These are phyloP conservation scores for Pseudogymnoascus sp. DNA, from an alignment of 2,329 filamentous ascomycete species.

Conservation along the genomic window DNA sequence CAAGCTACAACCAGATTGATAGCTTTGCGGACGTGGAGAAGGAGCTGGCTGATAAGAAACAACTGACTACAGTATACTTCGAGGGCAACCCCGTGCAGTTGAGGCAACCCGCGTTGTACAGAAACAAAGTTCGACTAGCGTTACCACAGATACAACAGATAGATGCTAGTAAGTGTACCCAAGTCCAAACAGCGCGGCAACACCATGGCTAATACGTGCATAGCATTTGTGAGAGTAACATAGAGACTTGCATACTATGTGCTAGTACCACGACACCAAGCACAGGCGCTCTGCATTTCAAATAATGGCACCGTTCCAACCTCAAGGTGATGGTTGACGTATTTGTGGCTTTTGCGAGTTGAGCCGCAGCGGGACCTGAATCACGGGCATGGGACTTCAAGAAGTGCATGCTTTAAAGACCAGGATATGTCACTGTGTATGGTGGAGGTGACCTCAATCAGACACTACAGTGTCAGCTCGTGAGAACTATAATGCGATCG, in stretches of 20 bases:
- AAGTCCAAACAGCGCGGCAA: not conserved
- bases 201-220: not conserved
- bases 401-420: not conserved
- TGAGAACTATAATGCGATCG: not conserved
- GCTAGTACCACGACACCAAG: not conserved
- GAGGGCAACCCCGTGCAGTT: constrained; percentile 89
- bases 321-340: not conserved
- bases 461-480: not conserved
- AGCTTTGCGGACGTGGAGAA: constrained; percentile 79
- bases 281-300: not conserved
- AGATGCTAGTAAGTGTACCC: constrained; percentile 76
- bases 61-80: constrained; percentile 86
- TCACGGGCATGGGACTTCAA: not conserved
- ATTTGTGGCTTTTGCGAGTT: not conserved
- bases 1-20: constrained; percentile 74
- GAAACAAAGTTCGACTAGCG: constrained; percentile 86
- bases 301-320: not conserved
- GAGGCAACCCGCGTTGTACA: constrained; percentile 71
- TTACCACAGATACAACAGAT: constrained; percentile 87
- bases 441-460: not conserved
- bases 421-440: not conserved
- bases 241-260: constrained; percentile 12
- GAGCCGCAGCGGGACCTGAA: not conserved
- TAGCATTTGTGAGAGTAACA: constrained; percentile 28
- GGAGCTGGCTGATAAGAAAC: constrained; percentile 68